A percentile compares a stretch with the other conserved stretches of the same genome.
These are phyloP conservation scores for Penicillium sp. DNA, from an alignment of 2,329 filamentous ascomycete species.

Conservation along the genomic window DNA sequence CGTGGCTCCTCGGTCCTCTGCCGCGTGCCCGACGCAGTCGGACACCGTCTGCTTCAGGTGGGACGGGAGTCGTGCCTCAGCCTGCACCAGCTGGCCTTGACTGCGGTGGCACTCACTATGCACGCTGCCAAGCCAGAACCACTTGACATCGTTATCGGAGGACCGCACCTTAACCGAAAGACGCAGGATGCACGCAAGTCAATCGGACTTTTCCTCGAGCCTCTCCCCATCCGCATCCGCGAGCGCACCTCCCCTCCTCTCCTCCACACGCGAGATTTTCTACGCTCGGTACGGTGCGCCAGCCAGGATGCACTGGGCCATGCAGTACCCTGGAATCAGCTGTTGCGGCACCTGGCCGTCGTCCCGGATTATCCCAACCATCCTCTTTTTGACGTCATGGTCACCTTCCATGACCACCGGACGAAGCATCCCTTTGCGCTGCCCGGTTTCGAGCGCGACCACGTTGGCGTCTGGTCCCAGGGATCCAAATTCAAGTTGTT, in stretches of 20 bases:
- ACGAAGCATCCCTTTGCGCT: background rate
- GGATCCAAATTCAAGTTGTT: background rate
- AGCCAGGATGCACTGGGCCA: background rate
- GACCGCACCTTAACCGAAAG: background rate
- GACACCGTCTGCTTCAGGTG: background rate
- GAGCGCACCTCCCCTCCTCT: background rate
- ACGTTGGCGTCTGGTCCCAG: background rate
- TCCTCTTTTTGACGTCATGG: background rate
- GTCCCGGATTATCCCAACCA: background rate
- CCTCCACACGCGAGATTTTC: background rate
- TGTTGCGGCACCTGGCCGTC: background rate
- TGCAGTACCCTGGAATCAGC: background rate
- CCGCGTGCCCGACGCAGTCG: background rate
- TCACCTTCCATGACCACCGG: background rate
- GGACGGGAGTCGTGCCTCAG: background rate
- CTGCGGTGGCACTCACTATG: background rate
- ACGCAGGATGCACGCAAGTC: background rate
- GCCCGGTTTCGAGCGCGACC: background rate
- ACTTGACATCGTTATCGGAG: background rate
- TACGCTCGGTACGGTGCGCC: background rate
- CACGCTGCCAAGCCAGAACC: background rate
- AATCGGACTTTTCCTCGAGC: background rate
- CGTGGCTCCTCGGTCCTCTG: background rate
- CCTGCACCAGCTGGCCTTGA: background rate
- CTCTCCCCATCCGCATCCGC: background rate